Conservation (phyloP, 305 asterid species). For the Solanum hybrid region DNA sequence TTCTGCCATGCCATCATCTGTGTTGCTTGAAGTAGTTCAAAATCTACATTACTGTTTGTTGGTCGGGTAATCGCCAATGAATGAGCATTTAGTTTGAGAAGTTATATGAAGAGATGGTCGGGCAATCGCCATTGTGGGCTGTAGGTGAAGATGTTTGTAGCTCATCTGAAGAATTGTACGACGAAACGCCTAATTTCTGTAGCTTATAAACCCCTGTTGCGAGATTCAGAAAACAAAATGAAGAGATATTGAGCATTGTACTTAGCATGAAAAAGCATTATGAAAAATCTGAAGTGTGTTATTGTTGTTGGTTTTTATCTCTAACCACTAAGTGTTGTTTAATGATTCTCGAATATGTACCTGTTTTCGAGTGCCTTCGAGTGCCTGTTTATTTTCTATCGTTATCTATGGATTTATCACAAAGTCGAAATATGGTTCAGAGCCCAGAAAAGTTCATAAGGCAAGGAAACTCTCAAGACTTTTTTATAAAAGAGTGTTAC, state of each 20-base stretch:
- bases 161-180: background rate
- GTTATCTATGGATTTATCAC: background rate
- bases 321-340: background rate
- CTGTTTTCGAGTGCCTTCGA: background rate
- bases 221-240: background rate
- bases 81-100: background rate
- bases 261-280: background rate
- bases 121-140: background rate
- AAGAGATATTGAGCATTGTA: background rate
- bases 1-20: slow-evolving; percentile 13
- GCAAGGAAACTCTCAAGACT: background rate
- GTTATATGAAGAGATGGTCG: background rate
- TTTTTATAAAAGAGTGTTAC: background rate
- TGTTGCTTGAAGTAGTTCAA: background rate
- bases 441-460: background rate
- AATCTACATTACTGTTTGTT: background rate
- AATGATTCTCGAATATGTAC: background rate
- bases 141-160: background rate
- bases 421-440: background rate
- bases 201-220: background rate
- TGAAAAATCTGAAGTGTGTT: background rate
- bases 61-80: background rate
- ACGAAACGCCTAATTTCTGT: background rate
- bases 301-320: background rate
- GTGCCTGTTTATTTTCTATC: background rate